These are phyloP conservation scores for Nicotiana paniculata DNA, from an alignment of 257 asterid species.

Conservation along the genomic window DNA sequence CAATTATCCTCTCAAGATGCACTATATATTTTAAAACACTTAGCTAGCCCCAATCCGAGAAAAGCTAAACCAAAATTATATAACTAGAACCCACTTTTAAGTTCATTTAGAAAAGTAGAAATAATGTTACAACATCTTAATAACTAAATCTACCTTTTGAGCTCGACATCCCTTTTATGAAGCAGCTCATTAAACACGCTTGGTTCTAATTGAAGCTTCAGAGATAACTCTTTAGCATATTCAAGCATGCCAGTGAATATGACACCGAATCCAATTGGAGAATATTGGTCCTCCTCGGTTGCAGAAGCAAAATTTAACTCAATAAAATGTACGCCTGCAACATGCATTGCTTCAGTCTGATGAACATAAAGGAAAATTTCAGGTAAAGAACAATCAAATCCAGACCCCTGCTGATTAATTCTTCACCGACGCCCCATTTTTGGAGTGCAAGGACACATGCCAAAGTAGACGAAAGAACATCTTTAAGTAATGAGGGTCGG, in stretches of 20 bases:
- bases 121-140: background rate
- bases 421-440: constrained; percentile 73
- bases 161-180: constrained; percentile 60
- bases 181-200: constrained; percentile 26
- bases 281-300: constrained; percentile 35
- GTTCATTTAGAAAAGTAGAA: background rate
- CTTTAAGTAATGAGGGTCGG: constrained; percentile 48
- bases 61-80: background rate
- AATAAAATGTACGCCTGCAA: constrained; percentile 53
- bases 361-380: background rate
- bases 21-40: background rate
- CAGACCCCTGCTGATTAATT: constrained; percentile 55
- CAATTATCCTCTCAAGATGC: background rate
- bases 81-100: background rate
- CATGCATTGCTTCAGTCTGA: constrained; percentile 2
- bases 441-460: constrained; percentile 85
- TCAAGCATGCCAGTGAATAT: constrained; percentile 80
- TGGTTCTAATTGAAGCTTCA: constrained; percentile 57
- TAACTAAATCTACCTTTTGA: constrained; percentile 42
- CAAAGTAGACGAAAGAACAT: constrained; percentile 69
- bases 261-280: constrained; percentile 77
- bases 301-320: constrained; percentile 53
- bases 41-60: background rate
- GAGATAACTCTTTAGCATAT: constrained; percentile 43
- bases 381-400: background rate